These are phyloP conservation scores for Rhynchospora breviuscula DNA, from an alignment of 176 grass and related monocot genomes.

Conservation along the genomic window DNA sequence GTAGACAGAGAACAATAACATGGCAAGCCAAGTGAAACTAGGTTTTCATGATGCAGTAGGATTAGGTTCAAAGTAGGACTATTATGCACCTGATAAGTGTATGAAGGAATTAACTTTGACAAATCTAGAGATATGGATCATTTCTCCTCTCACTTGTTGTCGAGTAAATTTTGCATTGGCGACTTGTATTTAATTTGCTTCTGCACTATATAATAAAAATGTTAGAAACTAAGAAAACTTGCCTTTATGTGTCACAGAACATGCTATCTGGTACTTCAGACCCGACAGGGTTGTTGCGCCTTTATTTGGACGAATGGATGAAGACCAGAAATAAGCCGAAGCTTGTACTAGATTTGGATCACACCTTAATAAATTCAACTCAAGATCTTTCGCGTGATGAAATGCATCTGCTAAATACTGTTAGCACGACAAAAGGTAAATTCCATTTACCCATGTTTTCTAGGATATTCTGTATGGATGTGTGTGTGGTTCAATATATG, in stretches of 20 bases:
- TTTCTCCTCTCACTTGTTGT: too few relatives aligned
- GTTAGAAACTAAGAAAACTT: neutral
- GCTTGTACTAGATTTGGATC: conserved; percentile 8
- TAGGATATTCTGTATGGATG: neutral
- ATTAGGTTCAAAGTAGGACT: too few relatives aligned
- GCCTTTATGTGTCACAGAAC: neutral
- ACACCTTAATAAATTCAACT: neutral
- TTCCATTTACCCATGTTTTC: neutral
- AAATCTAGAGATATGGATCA: too few relatives aligned
- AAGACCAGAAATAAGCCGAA: neutral
- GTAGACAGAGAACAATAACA: neutral
- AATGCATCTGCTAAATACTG: neutral
- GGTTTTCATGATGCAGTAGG: too few relatives aligned
- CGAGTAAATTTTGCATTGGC: too few relatives aligned
- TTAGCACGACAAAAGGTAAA: neutral
- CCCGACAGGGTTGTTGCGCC: neutral
- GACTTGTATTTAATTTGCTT: too few relatives aligned
- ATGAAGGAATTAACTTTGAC: too few relatives aligned
- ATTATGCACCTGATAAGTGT: too few relatives aligned
- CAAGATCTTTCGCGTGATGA: neutral
- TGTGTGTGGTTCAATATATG: neutral
- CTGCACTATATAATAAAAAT: neutral
- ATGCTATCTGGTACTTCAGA: neutral
- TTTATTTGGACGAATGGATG: neutral
- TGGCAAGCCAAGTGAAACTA: too few relatives aligned